Percentiles rank a stretch among this genome's conserved stretches.
These are phyloP conservation scores for Echium plantagineum DNA, from an alignment of 257 asterid genomes.

Conservation along the genomic window DNA sequence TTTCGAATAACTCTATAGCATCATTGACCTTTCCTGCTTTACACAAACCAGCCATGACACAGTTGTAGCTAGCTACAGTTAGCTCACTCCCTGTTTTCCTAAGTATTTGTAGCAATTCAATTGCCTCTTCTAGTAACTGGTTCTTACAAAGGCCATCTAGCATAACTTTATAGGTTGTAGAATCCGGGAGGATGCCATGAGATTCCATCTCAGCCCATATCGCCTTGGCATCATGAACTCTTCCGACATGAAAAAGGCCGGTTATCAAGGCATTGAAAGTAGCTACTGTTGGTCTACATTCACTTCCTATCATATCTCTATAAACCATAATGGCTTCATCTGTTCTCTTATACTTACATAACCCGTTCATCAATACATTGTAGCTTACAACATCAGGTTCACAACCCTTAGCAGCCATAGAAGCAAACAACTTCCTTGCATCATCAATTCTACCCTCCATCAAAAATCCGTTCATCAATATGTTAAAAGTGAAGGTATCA, in stretches of 20 bases:
- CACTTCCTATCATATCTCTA: slow-evolving; percentile 43
- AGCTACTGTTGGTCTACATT: slow-evolving; percentile 32
- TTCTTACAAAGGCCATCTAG: slow-evolving; percentile 60
- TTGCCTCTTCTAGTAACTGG: slow-evolving; percentile 35
- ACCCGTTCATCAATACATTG: slow-evolving; percentile 56
- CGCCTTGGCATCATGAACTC: slow-evolving; percentile 31
- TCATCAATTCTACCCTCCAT: slow-evolving; percentile 35
- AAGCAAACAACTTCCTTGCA: slow-evolving; percentile 42
- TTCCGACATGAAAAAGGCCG: slow-evolving; percentile 41
- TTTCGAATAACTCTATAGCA: slow-evolving; percentile 33
- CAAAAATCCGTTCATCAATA: slow-evolving; percentile 54
- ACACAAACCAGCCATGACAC: slow-evolving; percentile 43
- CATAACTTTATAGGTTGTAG: slow-evolving; percentile 39
- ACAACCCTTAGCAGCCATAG: slow-evolving; percentile 41
- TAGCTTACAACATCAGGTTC: slow-evolving; percentile 29
- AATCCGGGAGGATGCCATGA: slow-evolving; percentile 25
- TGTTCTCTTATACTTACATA: slow-evolving; percentile 37
- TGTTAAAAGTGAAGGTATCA: slow-evolving; percentile 38
- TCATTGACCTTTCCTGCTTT: slow-evolving; percentile 33
- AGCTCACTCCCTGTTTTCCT: slow-evolving; percentile 35
- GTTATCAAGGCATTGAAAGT: slow-evolving; percentile 47
- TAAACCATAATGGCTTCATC: slow-evolving; percentile 41
- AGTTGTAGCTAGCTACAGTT: slow-evolving; percentile 24
- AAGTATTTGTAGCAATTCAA: slow-evolving; percentile 38
- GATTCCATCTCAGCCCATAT: slow-evolving; percentile 34